Evolutionary conservation across 306 rosid species (phyloP), one percentile per base, ranked within the genome.

Genomic region (Prinsepia uniflora): DNA sequence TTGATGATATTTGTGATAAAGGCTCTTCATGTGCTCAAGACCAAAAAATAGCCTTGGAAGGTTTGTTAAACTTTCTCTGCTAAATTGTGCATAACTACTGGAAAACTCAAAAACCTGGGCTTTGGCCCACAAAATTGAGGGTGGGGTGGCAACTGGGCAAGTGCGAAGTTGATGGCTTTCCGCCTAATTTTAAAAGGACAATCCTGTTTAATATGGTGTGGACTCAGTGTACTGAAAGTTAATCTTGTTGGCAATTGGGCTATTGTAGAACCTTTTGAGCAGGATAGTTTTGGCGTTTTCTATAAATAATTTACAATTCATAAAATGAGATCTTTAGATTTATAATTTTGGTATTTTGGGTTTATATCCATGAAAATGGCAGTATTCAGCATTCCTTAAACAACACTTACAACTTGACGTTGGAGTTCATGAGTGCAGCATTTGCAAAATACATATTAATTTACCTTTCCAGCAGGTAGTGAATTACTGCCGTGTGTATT

Each of bases 21-120:
- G 79, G 75, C 62, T 69, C 77, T 61, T 76, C 77, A 67, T 34
- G 13, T 74, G 53, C 75, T 58, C 81, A 68, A 72, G 83, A 65
- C 54, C 79, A 82, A 76, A 58, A 68, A 57, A 53, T 72, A 69
- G 96, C 85, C 73, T 75, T 81, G 74, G 97, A 91, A 91, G 97
- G 97, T 91, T 55, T 78, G 82, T 70, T 41, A 41, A 64, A 17
- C 60, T 10, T 58, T 19, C 9, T 10, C 36, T 43, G 17, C 65
- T 14, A 15, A 44, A 54, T 56, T 68, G 72, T 53, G 48, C 8
- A 6, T 68, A 40, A 68, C 43, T 36, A 39, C 22, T 11, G 62
- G 39, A 56, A 56, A 56, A 20, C 6, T 11, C 13, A 5, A 13
- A 1, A 0, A 56, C 62, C 17, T 59, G 19, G n/a, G 50, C 20